Conservation (phyloP, 2,329 filamentous ascomycete genomes). For the Rhinocladiella similis region DNA sequence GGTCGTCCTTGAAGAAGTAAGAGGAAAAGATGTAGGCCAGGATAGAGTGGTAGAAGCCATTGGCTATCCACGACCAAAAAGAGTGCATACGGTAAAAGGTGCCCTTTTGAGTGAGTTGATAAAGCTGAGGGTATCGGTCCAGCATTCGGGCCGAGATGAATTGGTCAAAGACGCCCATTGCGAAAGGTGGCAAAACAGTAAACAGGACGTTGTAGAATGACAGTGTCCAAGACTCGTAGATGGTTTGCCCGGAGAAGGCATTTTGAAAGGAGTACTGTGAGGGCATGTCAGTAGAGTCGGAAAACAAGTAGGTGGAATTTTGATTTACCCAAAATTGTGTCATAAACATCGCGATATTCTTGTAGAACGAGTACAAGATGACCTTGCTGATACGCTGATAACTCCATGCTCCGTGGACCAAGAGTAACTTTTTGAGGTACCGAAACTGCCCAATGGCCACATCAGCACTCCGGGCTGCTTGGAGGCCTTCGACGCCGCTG, state of each 20-base stretch:
- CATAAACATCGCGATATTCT: constrained; percentile 98
- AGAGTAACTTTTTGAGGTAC: constrained; percentile 85
- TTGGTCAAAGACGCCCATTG: constrained; percentile 94
- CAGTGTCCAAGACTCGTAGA: constrained; percentile 99
- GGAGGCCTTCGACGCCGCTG: constrained; percentile 92
- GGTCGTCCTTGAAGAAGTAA: constrained; percentile 78
- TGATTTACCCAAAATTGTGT: constrained; percentile 92
- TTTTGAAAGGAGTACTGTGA: constrained; percentile 92
- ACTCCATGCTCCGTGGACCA: constrained; percentile 96
- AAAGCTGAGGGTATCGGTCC: constrained; percentile 94
- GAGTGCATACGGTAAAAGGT: constrained; percentile 91
- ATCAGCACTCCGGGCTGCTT: constrained; percentile 92
- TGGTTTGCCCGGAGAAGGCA: constrained; percentile 94
- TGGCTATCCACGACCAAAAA: constrained; percentile 89
- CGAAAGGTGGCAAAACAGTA: constrained; percentile 88
- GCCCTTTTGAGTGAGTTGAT: constrained; percentile 88
- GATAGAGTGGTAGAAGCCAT: constrained; percentile 93
- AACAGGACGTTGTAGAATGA: constrained; percentile 99
- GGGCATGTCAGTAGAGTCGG: too few relatives aligned
- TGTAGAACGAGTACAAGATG: constrained; percentile 98
- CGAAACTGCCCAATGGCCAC: constrained; percentile 95
- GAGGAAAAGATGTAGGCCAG: constrained; percentile 85
- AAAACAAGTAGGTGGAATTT: neutral
- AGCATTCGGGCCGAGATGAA: constrained; percentile 92
- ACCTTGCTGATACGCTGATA: constrained; percentile 97